These are phyloP conservation scores for Marsdenia floribunda DNA, from an alignment of 257 asterid species.

Conservation along the genomic window DNA sequence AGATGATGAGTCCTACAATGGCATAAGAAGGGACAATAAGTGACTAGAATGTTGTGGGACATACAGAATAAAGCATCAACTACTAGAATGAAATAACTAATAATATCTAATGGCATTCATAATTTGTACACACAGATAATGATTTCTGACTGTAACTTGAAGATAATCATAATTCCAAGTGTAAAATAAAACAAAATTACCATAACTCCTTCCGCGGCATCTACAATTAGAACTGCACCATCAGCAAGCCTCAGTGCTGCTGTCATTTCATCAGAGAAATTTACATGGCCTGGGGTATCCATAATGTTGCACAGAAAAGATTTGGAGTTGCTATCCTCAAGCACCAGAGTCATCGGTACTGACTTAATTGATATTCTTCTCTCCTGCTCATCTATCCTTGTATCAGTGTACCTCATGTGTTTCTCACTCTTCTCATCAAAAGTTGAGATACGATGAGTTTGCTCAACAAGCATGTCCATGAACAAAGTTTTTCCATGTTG, in stretches of 20 bases:
- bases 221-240: slow-evolving; percentile 95
- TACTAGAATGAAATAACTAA: not conserved
- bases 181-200: slow-evolving; percentile 32
- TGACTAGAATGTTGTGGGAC: not conserved
- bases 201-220: slow-evolving; percentile 98
- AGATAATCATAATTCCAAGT: not conserved
- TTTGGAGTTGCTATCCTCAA: slow-evolving; percentile 89
- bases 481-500: slow-evolving; percentile 87
- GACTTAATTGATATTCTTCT: slow-evolving; percentile 85
- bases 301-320: slow-evolving; percentile 85
- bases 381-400: slow-evolving; percentile 97
- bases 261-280: slow-evolving; percentile 96
- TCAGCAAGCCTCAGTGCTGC: slow-evolving; percentile 98
- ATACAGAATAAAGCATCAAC: not conserved
- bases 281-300: slow-evolving; percentile 98
- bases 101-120: not conserved
- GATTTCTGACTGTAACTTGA: not conserved
- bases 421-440: slow-evolving; percentile 90
- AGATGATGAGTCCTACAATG: not conserved
- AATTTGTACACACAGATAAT: not conserved
- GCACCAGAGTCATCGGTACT: slow-evolving; percentile 84
- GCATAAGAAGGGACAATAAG: not conserved
- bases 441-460: slow-evolving; percentile 91
- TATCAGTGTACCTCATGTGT: slow-evolving; percentile 93
- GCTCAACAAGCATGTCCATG: slow-evolving; percentile 96